These are phyloP conservation scores for Ophiostoma angusticollis DNA, from an alignment of 2,329 filamentous ascomycete species.

Conservation along the genomic window DNA sequence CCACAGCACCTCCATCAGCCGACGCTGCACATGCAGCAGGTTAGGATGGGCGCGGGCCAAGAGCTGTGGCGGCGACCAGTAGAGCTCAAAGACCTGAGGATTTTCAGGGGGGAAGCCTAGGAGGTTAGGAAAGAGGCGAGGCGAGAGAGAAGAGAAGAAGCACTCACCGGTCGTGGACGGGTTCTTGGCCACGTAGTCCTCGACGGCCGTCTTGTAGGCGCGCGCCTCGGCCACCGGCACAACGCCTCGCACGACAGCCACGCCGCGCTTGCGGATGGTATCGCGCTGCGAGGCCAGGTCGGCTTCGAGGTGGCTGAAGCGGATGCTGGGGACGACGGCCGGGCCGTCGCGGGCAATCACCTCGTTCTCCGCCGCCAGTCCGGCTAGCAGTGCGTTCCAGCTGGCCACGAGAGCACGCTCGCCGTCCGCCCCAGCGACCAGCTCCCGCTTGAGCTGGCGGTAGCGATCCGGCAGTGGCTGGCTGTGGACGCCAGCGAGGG, in stretches of 20 bases:
- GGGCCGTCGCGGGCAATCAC: conserved; percentile 32
- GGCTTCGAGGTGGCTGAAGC: conserved; percentile 31
- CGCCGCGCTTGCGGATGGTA: conserved; percentile 48
- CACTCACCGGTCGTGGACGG: conserved; percentile 43
- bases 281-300: conserved; percentile 24
- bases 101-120: conserved; percentile 52
- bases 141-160: too few relatives aligned
- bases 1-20: conserved; percentile 51
- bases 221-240: conserved; percentile 50
- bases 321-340: conserved; percentile 38
- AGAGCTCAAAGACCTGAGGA: conserved; percentile 52
- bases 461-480: conserved; percentile 41
- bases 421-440: conserved; percentile 39
- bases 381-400: conserved; percentile 17
- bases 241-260: conserved; percentile 52
- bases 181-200: conserved; percentile 54
- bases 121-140: too few relatives aligned
- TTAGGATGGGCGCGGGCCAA: conserved; percentile 53
- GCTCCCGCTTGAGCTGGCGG: conserved; percentile 39
- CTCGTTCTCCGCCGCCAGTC: conserved; percentile 20
- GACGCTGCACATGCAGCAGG: conserved; percentile 46
- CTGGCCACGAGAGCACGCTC: conserved; percentile 30
- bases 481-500: conserved; percentile 35
- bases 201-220: conserved; percentile 49
- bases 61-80: conserved; percentile 60